phyloP scores from a whole-genome alignment of 192 early-diverging fungal genomes.

The Powellomyces hirtus region DNA sequence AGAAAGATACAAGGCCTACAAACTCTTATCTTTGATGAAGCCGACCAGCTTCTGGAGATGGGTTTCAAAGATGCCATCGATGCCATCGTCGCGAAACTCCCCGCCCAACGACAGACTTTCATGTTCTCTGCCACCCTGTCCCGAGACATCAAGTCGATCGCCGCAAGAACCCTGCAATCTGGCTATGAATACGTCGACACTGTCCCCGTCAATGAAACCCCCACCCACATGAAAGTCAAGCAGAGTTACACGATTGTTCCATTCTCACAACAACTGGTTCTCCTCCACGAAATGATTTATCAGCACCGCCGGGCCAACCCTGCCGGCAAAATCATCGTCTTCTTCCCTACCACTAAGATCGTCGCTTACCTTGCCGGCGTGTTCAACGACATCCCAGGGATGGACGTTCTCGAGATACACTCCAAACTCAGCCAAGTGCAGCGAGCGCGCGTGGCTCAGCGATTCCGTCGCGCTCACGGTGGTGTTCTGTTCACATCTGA shows the following conservation, averaged over 20 bases:
- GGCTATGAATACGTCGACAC: conserved; percentile 76
- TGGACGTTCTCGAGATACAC: conserved; percentile 66
- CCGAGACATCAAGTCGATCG: conserved; percentile 64
- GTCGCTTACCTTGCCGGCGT: conserved; percentile 63
- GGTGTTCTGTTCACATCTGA: conserved; percentile 89
- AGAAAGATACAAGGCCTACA: conserved; percentile 4
- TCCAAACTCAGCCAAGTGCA: conserved; percentile 73
- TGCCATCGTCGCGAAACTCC: conserved; percentile 57
- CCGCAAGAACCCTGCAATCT: conserved; percentile 59
- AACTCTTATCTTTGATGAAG: conserved; percentile 82
- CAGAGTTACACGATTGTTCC: conserved; percentile 75
- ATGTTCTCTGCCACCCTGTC: conserved; percentile 94
- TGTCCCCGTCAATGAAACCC: conserved; percentile 79
- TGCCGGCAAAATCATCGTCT: conserved; percentile 84
- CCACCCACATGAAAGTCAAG: conserved; percentile 75
- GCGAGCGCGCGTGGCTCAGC: conserved; percentile 68
- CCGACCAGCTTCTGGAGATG: conserved; percentile 92
- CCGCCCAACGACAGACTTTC: conserved; percentile 77
- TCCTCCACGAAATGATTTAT: conserved; percentile 65
- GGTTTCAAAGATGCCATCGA: conserved; percentile 83
- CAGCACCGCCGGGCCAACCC: conserved; percentile 56
- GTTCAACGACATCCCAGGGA: conserved; percentile 49
- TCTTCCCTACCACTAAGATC: conserved; percentile 77
- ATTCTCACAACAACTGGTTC: conserved; percentile 56
- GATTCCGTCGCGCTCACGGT: conserved; percentile 65